Conservation (phyloP, 495 filamentous ascomycete species). For the Hypoxylon fuscum region DNA sequence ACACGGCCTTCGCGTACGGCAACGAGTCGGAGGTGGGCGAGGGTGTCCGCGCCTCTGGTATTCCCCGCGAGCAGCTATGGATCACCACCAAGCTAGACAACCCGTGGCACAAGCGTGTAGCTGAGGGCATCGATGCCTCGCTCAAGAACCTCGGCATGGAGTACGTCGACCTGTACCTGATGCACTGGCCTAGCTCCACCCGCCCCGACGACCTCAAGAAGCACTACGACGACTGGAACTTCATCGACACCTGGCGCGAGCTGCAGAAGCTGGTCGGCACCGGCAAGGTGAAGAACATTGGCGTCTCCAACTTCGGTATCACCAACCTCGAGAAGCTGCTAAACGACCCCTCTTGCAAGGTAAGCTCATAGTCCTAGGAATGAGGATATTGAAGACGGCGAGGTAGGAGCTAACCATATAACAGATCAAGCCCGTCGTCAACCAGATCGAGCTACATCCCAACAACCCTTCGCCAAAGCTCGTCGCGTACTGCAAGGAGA, state of each 20-base stretch:
- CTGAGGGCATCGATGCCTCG: slow-evolving; percentile 73
- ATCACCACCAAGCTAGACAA: slow-evolving; percentile 91
- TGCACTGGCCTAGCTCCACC: slow-evolving; percentile 79
- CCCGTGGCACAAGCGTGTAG: slow-evolving; percentile 73
- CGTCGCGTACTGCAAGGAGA: slow-evolving; percentile 72
- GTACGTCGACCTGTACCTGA: slow-evolving; percentile 86
- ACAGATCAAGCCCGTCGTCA: slow-evolving; percentile 80
- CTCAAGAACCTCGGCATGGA: slow-evolving; percentile 74
- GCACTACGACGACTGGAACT: slow-evolving; percentile 72
- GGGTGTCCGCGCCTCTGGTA: slow-evolving; percentile 80
- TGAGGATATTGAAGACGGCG: slow-evolving; percentile 64
- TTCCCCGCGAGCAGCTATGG: slow-evolving; percentile 83
- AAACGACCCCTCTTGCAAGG: slow-evolving; percentile 62
- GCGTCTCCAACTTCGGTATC: slow-evolving; percentile 79
- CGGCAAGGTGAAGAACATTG: slow-evolving; percentile 84
- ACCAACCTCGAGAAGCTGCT: slow-evolving; percentile 73
- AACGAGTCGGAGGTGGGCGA: slow-evolving; percentile 86
- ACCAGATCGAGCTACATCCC: slow-evolving; percentile 93
- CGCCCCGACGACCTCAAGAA: slow-evolving; percentile 52
- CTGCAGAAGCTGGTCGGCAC: slow-evolving; percentile 83
- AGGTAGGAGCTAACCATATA: slow-evolving; percentile 55
- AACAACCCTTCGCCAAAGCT: slow-evolving; percentile 82
- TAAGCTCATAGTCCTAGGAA: slow-evolving; percentile 66
- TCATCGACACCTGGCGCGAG: slow-evolving; percentile 84
- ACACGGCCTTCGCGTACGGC: slow-evolving; percentile 80